phyloP scores from a whole-genome alignment of 2,329 filamentous ascomycete species.

The Leptographium wingfieldii region DNA sequence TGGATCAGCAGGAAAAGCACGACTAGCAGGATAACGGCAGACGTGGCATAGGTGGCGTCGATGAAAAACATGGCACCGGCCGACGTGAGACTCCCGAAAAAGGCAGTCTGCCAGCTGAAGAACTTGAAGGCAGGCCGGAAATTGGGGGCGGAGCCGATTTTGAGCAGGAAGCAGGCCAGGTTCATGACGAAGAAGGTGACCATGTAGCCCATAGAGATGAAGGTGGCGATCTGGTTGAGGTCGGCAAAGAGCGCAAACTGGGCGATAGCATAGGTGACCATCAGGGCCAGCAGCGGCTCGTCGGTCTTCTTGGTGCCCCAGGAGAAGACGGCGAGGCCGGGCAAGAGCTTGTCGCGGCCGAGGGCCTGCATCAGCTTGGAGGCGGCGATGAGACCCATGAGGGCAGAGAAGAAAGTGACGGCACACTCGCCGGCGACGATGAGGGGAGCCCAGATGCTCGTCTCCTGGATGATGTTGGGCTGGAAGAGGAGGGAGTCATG shows the following conservation, averaged over 20 bases:
- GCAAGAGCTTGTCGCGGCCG: slow-evolving; percentile 64
- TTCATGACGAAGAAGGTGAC: slow-evolving; percentile 84
- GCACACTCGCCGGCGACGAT: slow-evolving; percentile 74
- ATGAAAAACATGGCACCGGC: slow-evolving; percentile 83
- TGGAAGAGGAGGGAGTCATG: slow-evolving; percentile 61
- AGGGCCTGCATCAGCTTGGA: slow-evolving; percentile 78
- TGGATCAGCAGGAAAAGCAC: slow-evolving; percentile 76
- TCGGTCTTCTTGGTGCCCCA: slow-evolving; percentile 60
- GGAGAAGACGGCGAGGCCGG: slow-evolving; percentile 61
- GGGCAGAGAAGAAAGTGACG: slow-evolving; percentile 68
- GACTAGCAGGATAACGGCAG: slow-evolving; percentile 60
- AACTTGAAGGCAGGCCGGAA: slow-evolving; percentile 82
- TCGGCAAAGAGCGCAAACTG: slow-evolving; percentile 73
- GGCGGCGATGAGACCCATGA: slow-evolving; percentile 79
- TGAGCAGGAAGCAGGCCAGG: slow-evolving; percentile 72
- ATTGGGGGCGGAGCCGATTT: slow-evolving; percentile 78
- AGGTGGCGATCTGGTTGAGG: slow-evolving; percentile 77
- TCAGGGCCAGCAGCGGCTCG: slow-evolving; percentile 63
- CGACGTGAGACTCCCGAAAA: slow-evolving; percentile 60
- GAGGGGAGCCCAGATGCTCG: slow-evolving; percentile 60
- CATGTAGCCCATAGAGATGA: slow-evolving; percentile 84
- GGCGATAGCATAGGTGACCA: slow-evolving; percentile 62
- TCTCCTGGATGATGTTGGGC: slow-evolving; percentile 68
- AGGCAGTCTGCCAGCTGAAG: slow-evolving; percentile 76
- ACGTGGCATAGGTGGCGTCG: slow-evolving; percentile 65